Percentiles rank a stretch among this genome's conserved stretches.
These are phyloP conservation scores for Rhizopogon vesiculosus DNA, from an alignment of 768 basidiomycete genomes.

Conservation along the genomic window DNA sequence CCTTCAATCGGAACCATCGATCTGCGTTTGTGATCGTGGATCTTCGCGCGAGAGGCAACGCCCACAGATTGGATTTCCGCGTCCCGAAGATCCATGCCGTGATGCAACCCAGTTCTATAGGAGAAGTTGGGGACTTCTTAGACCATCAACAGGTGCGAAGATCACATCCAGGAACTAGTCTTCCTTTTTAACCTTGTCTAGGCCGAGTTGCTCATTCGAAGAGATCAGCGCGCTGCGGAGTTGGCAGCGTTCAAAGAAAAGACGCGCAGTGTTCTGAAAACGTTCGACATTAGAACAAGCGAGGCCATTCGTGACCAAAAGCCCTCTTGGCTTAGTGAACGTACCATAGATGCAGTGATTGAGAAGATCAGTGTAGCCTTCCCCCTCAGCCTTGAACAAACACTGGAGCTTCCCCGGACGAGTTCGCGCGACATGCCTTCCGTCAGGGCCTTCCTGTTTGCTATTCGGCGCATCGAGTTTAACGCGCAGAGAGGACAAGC, in stretches of 20 bases:
- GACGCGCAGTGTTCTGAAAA: conserved; percentile 64
- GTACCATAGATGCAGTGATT: conserved; percentile 50
- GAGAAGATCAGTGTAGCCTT: conserved; percentile 85
- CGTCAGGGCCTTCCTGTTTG: conserved; percentile 81
- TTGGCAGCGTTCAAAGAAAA: conserved; percentile 82
- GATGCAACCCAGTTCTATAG: conserved; percentile 91
- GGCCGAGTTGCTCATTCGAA: conserved; percentile 70
- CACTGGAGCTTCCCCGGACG: conserved; percentile 43
- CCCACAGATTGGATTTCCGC: conserved; percentile 40
- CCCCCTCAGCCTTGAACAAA: conserved; percentile 65
- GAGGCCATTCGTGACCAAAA: conserved; percentile 11
- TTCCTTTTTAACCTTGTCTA: conserved; percentile 27
- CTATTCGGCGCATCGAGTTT: conserved; percentile 73
- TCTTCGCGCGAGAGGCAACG: conserved; percentile 43
- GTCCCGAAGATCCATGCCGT: conserved; percentile 85
- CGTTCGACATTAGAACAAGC: conserved; percentile 62
- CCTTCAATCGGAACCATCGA: conserved; percentile 55
- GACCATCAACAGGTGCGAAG: conserved; percentile 74
- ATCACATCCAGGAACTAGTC: background rate
- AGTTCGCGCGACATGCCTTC: conserved; percentile 36
- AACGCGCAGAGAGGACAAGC: conserved; percentile 70
- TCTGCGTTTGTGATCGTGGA: conserved; percentile 87
- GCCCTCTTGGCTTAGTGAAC: conserved; percentile 51
- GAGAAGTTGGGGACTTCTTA: conserved; percentile 84
- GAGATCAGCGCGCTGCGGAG: conserved; percentile 73